Evolutionary conservation across 495 filamentous ascomycete species (phyloP).

Genomic region (Cercophora newfieldiana): DNA sequence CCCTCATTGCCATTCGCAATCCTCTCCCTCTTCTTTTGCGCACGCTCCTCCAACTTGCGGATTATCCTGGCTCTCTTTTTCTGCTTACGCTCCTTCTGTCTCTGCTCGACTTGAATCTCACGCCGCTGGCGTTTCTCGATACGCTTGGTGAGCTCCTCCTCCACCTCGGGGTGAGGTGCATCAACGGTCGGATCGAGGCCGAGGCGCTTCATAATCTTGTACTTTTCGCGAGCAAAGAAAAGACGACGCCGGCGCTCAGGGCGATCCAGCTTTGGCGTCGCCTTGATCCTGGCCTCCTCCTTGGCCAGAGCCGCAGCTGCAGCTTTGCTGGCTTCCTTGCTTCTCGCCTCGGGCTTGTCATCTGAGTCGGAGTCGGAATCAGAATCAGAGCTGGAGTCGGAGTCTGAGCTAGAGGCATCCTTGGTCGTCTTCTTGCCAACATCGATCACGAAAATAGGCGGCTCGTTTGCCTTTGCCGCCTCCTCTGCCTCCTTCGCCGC

Average conservation of each 20-base stretch:
- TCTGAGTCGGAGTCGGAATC: background rate
- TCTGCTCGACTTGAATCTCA: no score
- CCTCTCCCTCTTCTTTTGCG: background rate
- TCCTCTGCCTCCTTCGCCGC: background rate
- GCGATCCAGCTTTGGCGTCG: background rate
- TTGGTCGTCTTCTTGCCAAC: background rate
- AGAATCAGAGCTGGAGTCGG: background rate
- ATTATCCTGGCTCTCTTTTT: background rate
- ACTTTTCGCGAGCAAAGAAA: background rate
- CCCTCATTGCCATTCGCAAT: background rate
- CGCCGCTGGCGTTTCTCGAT: no score
- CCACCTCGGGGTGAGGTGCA: background rate
- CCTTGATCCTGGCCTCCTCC: background rate
- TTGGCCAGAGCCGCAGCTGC: background rate
- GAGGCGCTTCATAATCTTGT: background rate
- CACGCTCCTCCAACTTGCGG: background rate
- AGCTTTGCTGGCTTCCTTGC: background rate
- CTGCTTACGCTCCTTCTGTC: background rate
- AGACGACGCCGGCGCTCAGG: background rate
- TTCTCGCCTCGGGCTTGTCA: background rate
- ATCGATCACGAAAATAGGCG: conserved; percentile 1
- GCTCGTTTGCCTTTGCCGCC: background rate
- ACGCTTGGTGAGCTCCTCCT: background rate
- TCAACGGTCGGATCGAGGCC: background rate
- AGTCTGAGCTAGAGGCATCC: background rate